Evolutionary conservation across 1,284 basidiomycete species (phyloP).

Genomic region (Sphaerobolus stellatus): DNA sequence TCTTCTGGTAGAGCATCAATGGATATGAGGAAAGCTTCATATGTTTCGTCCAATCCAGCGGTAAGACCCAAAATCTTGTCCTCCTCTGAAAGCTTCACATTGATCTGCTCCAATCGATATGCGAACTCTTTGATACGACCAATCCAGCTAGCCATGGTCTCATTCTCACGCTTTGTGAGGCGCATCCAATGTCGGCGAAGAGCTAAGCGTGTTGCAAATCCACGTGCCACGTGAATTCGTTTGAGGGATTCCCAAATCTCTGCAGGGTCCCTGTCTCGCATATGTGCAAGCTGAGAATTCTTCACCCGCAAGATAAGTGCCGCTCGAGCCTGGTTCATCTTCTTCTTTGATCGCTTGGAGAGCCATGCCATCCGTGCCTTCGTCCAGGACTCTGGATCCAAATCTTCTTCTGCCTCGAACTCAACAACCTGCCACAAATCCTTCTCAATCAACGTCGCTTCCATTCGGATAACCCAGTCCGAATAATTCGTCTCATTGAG

Average conservation of each 20-base stretch:
- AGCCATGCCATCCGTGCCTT: too few species aligned
- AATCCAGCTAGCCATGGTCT: conserved; percentile 35
- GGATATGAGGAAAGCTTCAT: conserved; percentile 29
- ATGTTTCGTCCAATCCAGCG: conserved; percentile 29
- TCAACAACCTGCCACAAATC: too few species aligned
- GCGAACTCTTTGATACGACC: conserved; percentile 23
- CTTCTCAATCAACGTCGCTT: too few species aligned
- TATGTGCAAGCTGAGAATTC: conserved; percentile 34
- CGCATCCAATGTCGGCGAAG: conserved; percentile 26
- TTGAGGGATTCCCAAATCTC: conserved; percentile 32
- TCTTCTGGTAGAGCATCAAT: too few species aligned
- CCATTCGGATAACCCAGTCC: too few species aligned
- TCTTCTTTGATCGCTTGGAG: too few species aligned
- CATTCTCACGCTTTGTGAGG: conserved; percentile 22
- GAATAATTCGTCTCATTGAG: too few species aligned
- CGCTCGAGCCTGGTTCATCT: too few species aligned
- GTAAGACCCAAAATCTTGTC: conserved; percentile 34
- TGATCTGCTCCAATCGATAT: conserved; percentile 24
- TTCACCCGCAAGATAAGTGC: too few species aligned
- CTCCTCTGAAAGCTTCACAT: conserved; percentile 27
- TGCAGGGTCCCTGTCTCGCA: conserved; percentile 21
- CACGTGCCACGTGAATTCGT: conserved; percentile 28
- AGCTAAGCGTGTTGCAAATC: conserved; percentile 30
- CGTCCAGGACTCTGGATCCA: too few species aligned
- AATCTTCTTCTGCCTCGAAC: too few species aligned